A percentile compares a stretch with the other conserved stretches of the same genome.
These are phyloP conservation scores for Vanilla planifolia DNA, from an alignment of 106 monocot genomes.

Conservation along the genomic window DNA sequence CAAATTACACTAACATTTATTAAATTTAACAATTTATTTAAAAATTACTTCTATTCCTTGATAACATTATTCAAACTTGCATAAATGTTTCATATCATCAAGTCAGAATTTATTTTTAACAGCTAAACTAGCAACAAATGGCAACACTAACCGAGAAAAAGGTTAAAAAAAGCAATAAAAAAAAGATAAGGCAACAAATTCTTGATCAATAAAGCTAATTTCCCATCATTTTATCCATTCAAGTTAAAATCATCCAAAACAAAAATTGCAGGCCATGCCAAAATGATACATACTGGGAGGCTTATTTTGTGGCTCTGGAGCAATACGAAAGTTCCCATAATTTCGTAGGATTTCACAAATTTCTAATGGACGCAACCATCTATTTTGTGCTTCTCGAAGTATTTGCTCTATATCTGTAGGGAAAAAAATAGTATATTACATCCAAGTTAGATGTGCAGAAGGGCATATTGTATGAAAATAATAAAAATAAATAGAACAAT, in stretches of 20 bases:
- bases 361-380: conserved; percentile 93
- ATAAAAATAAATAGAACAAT: too few species aligned
- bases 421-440: background rate
- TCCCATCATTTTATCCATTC: background rate
- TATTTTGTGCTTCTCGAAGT: conserved; percentile 69
- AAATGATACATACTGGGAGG: conserved; percentile 58
- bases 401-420: conserved; percentile 77
- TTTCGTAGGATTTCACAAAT: conserved; percentile 95
- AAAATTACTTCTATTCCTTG: too few species aligned
- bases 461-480: too few species aligned
- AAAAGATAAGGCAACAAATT: background rate
- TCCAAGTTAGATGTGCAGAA: conserved; percentile 7
- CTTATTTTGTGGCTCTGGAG: conserved; percentile 78
- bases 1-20: too few species aligned
- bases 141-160: too few species aligned
- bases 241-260: background rate
- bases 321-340: conserved; percentile 62
- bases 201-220: background rate
- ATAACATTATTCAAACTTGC: too few species aligned
- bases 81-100: too few species aligned
- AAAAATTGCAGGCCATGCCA: background rate
- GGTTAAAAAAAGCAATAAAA: too few species aligned
- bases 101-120: too few species aligned
- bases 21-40: too few species aligned
- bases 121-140: too few species aligned